Conservation (phyloP, 345 rosid genomes). For the Hirschfeldia incana region DNA sequence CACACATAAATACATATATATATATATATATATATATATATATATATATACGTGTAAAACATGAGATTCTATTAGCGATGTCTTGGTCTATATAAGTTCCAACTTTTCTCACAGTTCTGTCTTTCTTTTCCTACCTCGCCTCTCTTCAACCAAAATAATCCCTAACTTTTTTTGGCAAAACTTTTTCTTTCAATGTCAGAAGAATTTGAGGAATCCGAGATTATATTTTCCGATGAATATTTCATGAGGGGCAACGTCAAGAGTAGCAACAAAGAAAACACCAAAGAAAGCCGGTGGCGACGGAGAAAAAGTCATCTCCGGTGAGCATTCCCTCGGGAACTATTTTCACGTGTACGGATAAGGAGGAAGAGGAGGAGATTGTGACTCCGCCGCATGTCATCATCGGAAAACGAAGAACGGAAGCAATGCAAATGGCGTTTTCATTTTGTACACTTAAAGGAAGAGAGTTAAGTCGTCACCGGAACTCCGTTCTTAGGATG, state of each 20-base stretch:
- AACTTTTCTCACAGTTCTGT: not conserved
- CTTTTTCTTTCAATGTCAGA: constrained; percentile 42
- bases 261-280: not conserved
- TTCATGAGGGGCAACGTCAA: not conserved
- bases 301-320: constrained; percentile 31
- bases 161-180: not conserved
- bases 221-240: constrained; percentile 44
- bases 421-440: constrained; percentile 63
- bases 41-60: constrained; percentile 24
- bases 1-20: not conserved
- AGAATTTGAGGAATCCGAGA: constrained; percentile 61
- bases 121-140: constrained; percentile 20
- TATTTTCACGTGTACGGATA: constrained; percentile 30
- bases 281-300: constrained; percentile 19
- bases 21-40: constrained; percentile 5
- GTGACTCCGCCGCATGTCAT: constrained; percentile 65
- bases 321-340: constrained; percentile 42
- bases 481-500: constrained; percentile 77
- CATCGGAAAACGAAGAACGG: constrained; percentile 48
- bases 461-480: constrained; percentile 68
- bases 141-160: constrained; percentile 3
- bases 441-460: constrained; percentile 80
- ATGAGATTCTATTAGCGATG: constrained; percentile 41
- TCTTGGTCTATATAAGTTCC: constrained; percentile 27
- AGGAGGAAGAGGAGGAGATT: constrained; percentile 32